phyloP scores from a whole-genome alignment of 2,329 filamentous ascomycete species.

The Cyclaneusma minus region DNA sequence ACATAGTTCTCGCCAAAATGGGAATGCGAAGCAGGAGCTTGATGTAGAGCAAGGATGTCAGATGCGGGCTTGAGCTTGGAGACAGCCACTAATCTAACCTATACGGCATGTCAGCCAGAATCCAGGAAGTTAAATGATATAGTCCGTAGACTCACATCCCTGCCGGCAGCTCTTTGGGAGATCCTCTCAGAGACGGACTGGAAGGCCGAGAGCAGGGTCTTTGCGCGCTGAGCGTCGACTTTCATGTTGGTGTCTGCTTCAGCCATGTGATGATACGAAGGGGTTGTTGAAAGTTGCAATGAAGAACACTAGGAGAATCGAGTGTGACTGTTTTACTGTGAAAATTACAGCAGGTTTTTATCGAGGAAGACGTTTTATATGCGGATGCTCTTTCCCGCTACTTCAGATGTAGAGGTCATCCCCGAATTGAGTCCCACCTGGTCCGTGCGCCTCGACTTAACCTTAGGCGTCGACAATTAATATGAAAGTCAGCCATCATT shows the following conservation, averaged over 20 bases:
- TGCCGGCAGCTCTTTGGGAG: slow-evolving; percentile 32
- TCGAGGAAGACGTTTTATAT: no score
- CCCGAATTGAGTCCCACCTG: no score
- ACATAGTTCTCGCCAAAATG: slow-evolving; percentile 98
- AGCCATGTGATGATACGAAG: no score
- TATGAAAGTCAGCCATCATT: no score
- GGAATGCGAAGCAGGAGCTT: slow-evolving; percentile 35
- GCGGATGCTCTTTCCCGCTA: no score
- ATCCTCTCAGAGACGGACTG: slow-evolving; percentile 43
- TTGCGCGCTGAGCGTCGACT: slow-evolving; percentile 43
- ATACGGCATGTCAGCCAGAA: slow-evolving; percentile 4
- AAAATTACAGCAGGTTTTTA: no score
- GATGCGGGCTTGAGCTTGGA: slow-evolving; percentile 91
- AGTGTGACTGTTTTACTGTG: no score
- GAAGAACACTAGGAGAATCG: no score
- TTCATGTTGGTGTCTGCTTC: slow-evolving; percentile 30
- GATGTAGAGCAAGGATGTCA: slow-evolving; percentile 75
- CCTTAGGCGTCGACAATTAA: no score
- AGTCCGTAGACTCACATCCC: slow-evolving; percentile 31
- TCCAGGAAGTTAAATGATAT: slow-evolving; percentile 3
- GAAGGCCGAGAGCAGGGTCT: slow-evolving; percentile 46
- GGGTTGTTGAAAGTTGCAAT: no score
- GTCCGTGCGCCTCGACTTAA: no score
- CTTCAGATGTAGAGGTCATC: no score
- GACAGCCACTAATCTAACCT: slow-evolving; percentile 82